These are phyloP conservation scores for Scenedesmus sp. DNA, from an alignment of 163 green algal species.

Conservation along the genomic window DNA sequence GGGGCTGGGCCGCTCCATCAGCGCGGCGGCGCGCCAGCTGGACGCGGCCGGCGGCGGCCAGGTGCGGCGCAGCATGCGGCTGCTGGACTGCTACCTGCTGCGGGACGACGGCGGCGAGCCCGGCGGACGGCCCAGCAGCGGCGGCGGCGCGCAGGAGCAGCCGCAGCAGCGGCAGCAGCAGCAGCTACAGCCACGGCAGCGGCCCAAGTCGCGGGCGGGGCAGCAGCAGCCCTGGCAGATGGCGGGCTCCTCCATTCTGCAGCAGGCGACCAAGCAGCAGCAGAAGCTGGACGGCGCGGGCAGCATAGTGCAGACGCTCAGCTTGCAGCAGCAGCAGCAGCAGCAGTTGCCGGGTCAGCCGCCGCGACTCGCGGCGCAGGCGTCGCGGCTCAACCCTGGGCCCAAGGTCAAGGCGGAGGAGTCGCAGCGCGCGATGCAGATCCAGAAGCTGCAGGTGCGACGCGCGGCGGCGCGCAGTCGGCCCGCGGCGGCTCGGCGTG, in stretches of 20 bases:
- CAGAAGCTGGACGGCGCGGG: constrained; percentile 11
- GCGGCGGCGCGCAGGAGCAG: constrained; percentile 9
- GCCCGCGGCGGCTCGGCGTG: no score
- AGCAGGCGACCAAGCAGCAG: constrained; percentile 17
- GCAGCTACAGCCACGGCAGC: constrained; percentile 8
- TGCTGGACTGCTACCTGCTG: constrained; percentile 41
- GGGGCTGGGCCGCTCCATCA: background rate
- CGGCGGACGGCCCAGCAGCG: constrained; percentile 17
- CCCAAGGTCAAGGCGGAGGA: constrained; percentile 6
- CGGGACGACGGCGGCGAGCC: constrained; percentile 5
- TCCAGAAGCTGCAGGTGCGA: constrained; percentile 44
- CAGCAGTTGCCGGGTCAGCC: background rate
- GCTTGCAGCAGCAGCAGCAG: background rate
- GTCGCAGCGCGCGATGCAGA: constrained; percentile 12
- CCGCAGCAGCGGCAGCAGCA: constrained; percentile 12
- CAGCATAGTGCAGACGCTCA: background rate
- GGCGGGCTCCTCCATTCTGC: background rate
- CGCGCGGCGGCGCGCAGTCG: no score
- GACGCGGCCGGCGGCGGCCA: background rate
- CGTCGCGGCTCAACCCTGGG: constrained; percentile 38
- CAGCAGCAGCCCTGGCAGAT: constrained; percentile 7
- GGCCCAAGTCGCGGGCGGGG: constrained; percentile 31
- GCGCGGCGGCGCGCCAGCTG: constrained; percentile 1
- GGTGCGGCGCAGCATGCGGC: constrained; percentile 36
- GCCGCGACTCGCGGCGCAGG: background rate